Base-by-base conservation (phyloP, 805 yeast genomes). In the Tetrapisispora taiwanensis region DNA sequence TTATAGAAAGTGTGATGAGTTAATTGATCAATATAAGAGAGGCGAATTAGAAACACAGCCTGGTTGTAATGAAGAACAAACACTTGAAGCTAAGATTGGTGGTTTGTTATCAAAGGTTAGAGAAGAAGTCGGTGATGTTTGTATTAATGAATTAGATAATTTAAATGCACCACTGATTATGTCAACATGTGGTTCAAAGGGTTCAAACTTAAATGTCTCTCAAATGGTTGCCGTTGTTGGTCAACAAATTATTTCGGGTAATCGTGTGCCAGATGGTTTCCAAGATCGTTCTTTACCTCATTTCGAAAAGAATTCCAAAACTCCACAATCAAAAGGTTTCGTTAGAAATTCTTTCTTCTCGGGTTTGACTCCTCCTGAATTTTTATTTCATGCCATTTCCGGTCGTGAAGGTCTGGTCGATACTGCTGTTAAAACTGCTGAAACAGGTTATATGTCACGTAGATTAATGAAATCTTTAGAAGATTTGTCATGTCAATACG, bases 151-250 rank as follows among this genome's bases (percentile, higher is more conserved):
- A 66, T 71, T 92, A 47, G 96, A 85, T 52, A 77, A 82, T 42
- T 76, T 87, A 41, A 92, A 92, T 62, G 95, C 98, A 20, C 98
- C 98, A 34, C 75, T 92, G 58, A 90, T 92, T 60, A 92, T 92
- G 99, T 97, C 99, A 12, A 86, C 95, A 1, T 92, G 97, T 75
- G 99, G 99, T 55, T 90, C 97, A 35, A 92, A 92, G 66, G 99
- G 99, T 67, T 92, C 97, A 33, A 88, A 96, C 0, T 75, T 94
- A 50, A 92, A 92, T 65, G 98, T 92, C 27, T 92, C 98, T 13
- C 99, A 92, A 71, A 92, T 92, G 99, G 97, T 92, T 74, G 99
- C 99, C 0, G 96, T 90, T 62, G 98, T 92, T 26, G 98, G 98
- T 44, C 99, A 92, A 70, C 99, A 92, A 68, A 92, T 92, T 71